phyloP scores from a whole-genome alignment of 345 rosid species.

The Garcia nutans region DNA sequence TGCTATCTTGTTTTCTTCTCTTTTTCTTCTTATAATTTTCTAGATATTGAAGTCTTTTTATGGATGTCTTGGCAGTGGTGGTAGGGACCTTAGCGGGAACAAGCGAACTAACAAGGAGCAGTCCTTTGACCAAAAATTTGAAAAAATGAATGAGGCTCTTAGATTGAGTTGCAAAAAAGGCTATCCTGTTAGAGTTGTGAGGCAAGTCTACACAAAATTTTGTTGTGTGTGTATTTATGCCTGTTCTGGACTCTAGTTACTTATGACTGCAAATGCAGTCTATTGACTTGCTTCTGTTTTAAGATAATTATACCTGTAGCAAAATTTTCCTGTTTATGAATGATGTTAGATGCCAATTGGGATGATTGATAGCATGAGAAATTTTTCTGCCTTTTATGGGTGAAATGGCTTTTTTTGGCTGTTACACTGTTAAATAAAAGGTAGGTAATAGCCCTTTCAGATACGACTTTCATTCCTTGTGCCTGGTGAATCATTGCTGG shows the following conservation, averaged over 20 bases:
- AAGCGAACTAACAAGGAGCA: slow-evolving; percentile 66
- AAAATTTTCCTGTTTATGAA: too few relatives aligned
- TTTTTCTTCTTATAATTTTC: background rate
- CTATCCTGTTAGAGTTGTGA: slow-evolving; percentile 85
- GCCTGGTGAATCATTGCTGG: too few relatives aligned
- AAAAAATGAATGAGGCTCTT: slow-evolving; percentile 55
- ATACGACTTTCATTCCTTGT: too few relatives aligned
- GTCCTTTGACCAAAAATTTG: slow-evolving; percentile 69
- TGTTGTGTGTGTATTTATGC: too few relatives aligned
- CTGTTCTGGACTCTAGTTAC: background rate
- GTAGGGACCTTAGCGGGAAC: slow-evolving; percentile 76
- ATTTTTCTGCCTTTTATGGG: too few relatives aligned
- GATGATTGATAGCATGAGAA: too few relatives aligned
- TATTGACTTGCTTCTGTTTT: too few relatives aligned
- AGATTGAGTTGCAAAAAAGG: slow-evolving; percentile 72
- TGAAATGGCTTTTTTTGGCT: too few relatives aligned
- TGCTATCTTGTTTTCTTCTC: background rate
- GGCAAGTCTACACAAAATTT: slow-evolving; percentile 33
- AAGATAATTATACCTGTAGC: too few relatives aligned
- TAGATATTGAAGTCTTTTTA: background rate
- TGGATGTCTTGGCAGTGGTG: slow-evolving; percentile 51
- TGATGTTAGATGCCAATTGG: too few relatives aligned
- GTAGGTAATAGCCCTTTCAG: too few relatives aligned
- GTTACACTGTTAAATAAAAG: too few relatives aligned
- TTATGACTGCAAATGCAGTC: background rate